Evolutionary conservation across 352 stramenopile species (phyloP), one percentile per base, ranked within the genome.

Genomic region (Phytophthora cryptogea): DNA sequence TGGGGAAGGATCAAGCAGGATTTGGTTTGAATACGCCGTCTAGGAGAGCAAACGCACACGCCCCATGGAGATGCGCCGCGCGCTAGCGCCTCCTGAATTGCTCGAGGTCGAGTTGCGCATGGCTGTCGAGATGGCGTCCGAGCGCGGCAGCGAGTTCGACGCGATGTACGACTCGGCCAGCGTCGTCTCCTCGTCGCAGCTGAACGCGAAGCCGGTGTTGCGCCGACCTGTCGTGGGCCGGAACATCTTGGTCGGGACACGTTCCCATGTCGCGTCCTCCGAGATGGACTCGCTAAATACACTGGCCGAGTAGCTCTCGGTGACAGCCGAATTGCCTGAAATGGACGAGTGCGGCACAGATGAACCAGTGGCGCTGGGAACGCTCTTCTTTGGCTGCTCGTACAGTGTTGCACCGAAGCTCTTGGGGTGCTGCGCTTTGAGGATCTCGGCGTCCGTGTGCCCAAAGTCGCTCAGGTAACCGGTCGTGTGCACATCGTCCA

Each of bases 91-190:
- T 46, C 65, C 60, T 32, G 32, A 45, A 3, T 33, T 66, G 11
- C 63, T 56, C 1, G 46, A 44, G 0, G 59, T 55, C 13, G 82
- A 89, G 49, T 89, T 89, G 36, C 82, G 79, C 50, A 87, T 74
- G 10, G 82, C 82, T 9, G 76, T 76, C 8, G 76, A 74, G 44
- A 89, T 74, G 36, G 82, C 82, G 20, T 91, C 78, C 16, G 82
- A 88, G 26, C 75, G 70, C n/a, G 76, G 76, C 46, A 88, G 56
- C 60, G 79, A 89, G 60, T 89, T 92, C 11, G 84, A 92, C 14
- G 84, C 84, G 43, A 93, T 93, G 66, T 91, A 91, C 59, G 80
- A 90, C 69, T 94, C 85, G 42, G 80, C 85, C 13, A 90, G 51
- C 39, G 85, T 92, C 41, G 85, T 94, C 56, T 90, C 80, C 46